Evolutionary conservation across 441 rosid species (phyloP).

Genomic region (Euphorbia corollata): DNA sequence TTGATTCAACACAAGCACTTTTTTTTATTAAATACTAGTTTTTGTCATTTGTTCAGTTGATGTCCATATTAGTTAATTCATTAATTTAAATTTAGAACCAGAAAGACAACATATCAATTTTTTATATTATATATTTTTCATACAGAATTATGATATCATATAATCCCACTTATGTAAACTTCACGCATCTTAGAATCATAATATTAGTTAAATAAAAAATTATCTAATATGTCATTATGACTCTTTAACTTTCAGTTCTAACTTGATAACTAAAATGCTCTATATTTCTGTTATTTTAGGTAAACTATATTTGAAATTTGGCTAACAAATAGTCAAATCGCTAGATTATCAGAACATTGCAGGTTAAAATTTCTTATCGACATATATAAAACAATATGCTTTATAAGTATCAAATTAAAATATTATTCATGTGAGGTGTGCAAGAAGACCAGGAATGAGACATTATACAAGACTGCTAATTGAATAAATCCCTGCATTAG

Average conservation of each 20-base stretch:
- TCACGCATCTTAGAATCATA: not conserved
- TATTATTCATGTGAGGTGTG: not conserved
- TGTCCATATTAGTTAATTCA: not conserved
- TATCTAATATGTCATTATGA: not conserved
- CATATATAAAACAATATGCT: not conserved
- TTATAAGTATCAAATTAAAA: not conserved
- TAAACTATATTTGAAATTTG: not conserved
- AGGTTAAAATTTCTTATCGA: not conserved
- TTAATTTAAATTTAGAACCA: not conserved
- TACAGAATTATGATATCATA: not conserved
- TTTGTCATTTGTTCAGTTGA: constrained; percentile 9
- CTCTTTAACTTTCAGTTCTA: not conserved
- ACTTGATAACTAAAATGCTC: not conserved
- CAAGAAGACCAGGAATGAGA: not conserved
- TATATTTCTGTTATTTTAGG: not conserved
- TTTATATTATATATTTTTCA: no score
- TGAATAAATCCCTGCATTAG: not conserved
- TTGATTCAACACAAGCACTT: constrained; percentile 11
- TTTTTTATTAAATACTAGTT: no score
- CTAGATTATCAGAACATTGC: no score
- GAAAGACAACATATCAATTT: not conserved
- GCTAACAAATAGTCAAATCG: no score
- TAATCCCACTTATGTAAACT: not conserved
- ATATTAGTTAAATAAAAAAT: no score
- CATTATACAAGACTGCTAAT: not conserved